phyloP scores from a whole-genome alignment of 2,329 filamentous ascomycete genomes.

The Lecanicillium sp. region DNA sequence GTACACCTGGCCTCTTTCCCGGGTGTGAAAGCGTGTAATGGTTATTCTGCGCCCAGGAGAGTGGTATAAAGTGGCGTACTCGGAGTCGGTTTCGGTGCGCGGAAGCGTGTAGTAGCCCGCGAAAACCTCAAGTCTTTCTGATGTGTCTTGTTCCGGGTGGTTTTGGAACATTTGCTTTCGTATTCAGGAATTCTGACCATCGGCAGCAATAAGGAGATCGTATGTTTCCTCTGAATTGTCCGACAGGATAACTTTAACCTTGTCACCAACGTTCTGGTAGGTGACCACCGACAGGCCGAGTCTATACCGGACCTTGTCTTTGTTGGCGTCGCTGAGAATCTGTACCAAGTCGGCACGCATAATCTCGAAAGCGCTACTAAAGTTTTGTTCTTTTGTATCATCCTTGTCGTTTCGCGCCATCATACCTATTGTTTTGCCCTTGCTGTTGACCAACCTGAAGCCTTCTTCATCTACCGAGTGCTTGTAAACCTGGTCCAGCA shows the following conservation, averaged over 20 bases:
- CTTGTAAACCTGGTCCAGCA: conserved; percentile 26
- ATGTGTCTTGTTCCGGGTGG: background rate
- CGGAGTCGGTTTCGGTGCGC: background rate
- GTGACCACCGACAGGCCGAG: conserved; percentile 18
- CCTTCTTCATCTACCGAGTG: conserved; percentile 40
- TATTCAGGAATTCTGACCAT: conserved; percentile 42
- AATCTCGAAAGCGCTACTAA: conserved; percentile 52
- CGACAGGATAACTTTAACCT: conserved; percentile 22
- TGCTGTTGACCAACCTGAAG: conserved; percentile 33
- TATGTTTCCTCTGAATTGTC: conserved; percentile 33
- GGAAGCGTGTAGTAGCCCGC: conserved; percentile 19
- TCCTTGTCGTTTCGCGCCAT: conserved; percentile 32
- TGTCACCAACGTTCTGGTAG: conserved; percentile 18
- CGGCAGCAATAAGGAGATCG: conserved; percentile 43
- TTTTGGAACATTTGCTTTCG: conserved; percentile 27
- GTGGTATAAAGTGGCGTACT: conserved; percentile 19
- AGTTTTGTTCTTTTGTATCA: conserved; percentile 26
- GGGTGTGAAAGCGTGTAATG: conserved; percentile 22
- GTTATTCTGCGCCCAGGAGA: conserved; percentile 21
- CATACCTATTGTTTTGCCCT: conserved; percentile 28
- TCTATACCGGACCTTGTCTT: conserved; percentile 17
- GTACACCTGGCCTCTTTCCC: conserved; percentile 21
- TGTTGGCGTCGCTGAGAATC: conserved; percentile 37
- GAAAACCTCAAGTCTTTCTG: conserved; percentile 13
- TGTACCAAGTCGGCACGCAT: conserved; percentile 47